Base-by-base conservation (phyloP, 176 grass and related monocot species). In the Miscanthus lutarioriparius region DNA sequence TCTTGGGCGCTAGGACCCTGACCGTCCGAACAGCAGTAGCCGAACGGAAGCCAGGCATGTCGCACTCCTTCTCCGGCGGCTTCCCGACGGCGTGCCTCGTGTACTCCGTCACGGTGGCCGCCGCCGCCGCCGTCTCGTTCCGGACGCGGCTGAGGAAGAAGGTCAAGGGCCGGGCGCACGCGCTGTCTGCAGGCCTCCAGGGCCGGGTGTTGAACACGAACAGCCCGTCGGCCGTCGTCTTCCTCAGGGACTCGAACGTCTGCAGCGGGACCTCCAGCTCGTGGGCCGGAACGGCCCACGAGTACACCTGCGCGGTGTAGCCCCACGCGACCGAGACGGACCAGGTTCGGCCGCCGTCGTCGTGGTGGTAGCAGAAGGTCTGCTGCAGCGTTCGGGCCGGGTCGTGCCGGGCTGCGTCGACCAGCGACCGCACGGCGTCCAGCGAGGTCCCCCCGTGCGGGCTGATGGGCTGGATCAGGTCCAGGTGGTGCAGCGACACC, bases 401-500 rank as follows among this genome's bases (percentile, higher is more conserved):
- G 84, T 95, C 95, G 66, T 84, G 30, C 40, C 35, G 69, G 1
- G 86, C 86, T 8, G 89, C 92, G 2, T 28, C 67, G 2, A 94
- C 79, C 19, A 94, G 78, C 2, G 84, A 47, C 10, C 77, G 84
- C 26, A 86, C 39, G 8, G 90, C 90, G 37, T 83, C 90, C 0
- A 97, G 67, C 28, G 82, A 70, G 3, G 62, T 87, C 23, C 17
- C 20, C 0, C 82, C 82, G 1, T 1, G 30, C 0, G 92, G 95
- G 22, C 19, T 75, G 71, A 97, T 86, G 77, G 90, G 92, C 54
- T 94, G 43, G 43, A 44, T 15, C 0, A 47, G 68, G 82, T 92
- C 87, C 20, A 97, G 90, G 92, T 94, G 92, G 89, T 97, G 92
- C 17, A 97, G 80, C n/a, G 95, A 95, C 30, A 97, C 74, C 72